Conservation (phyloP, 2,329 filamentous ascomycete species). For the Penicillium sp. region DNA sequence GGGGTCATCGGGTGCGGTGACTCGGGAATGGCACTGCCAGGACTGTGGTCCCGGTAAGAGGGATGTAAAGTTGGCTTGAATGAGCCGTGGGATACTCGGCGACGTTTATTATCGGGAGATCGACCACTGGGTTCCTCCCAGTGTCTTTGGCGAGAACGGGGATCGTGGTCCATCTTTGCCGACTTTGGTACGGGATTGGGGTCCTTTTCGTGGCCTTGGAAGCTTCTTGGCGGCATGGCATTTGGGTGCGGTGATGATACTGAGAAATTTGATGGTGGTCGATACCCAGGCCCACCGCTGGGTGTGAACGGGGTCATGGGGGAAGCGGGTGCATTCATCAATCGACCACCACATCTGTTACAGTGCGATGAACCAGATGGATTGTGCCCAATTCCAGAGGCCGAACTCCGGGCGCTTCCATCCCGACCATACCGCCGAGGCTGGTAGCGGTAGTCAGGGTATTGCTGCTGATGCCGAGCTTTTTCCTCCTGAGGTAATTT, state of each 20-base stretch:
- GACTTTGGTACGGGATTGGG: slow-evolving; percentile 25
- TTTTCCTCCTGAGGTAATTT: slow-evolving; percentile 71
- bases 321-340: slow-evolving; percentile 48
- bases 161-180: slow-evolving; percentile 29
- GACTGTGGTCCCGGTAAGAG: slow-evolving; percentile 36
- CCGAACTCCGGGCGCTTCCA: slow-evolving; percentile 40
- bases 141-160: slow-evolving; percentile 27
- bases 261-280: slow-evolving; percentile 32
- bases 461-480: slow-evolving; percentile 79
- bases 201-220: slow-evolving; percentile 27
- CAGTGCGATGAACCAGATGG: slow-evolving; percentile 41
- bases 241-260: slow-evolving; percentile 34
- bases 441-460: slow-evolving; percentile 92
- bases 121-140: slow-evolving; percentile 42
- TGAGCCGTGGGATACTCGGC: slow-evolving; percentile 53
- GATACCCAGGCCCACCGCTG: slow-evolving; percentile 20
- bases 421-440: slow-evolving; percentile 69
- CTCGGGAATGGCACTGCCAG: slow-evolving; percentile 22
- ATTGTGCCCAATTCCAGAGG: slow-evolving; percentile 39
- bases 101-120: slow-evolving; percentile 61
- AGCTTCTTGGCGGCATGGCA: slow-evolving; percentile 22
- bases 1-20: slow-evolving; percentile 45
- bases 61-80: slow-evolving; percentile 38
- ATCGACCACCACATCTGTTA: slow-evolving; percentile 48
- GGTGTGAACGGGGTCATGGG: slow-evolving; percentile 45